phyloP scores from a whole-genome alignment of 257 asterid species.

The Fraxinus americana region DNA sequence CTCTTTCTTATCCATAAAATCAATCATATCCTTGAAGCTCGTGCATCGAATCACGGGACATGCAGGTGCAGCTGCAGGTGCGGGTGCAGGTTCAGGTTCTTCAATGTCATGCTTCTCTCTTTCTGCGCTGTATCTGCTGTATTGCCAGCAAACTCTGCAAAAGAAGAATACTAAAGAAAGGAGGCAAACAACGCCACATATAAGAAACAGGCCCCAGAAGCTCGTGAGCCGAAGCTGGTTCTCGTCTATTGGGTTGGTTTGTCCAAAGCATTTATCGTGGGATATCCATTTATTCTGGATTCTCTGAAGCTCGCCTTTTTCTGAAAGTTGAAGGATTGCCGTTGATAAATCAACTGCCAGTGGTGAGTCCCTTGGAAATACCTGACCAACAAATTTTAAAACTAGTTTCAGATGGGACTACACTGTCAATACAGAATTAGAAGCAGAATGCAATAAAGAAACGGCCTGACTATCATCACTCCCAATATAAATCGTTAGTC shows the following conservation, averaged over 20 bases:
- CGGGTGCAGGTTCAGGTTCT: conserved; percentile 17
- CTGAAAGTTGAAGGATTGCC: conserved; percentile 84
- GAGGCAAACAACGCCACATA: conserved; percentile 69
- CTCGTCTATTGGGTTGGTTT: conserved; percentile 45
- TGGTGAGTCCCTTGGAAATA: conserved; percentile 82
- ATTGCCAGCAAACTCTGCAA: conserved; percentile 65
- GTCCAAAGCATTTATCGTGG: conserved; percentile 46
- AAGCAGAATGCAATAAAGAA: no score
- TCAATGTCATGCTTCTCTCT: conserved; percentile 33
- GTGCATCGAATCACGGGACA: conserved; percentile 35
- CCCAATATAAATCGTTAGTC: no score
- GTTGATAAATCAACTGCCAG: conserved; percentile 75
- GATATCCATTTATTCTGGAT: conserved; percentile 83
- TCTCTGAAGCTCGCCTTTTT: conserved; percentile 86
- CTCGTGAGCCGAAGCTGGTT: conserved; percentile 72
- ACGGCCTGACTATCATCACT: neutral
- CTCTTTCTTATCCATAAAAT: conserved; percentile 75
- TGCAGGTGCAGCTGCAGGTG: conserved; percentile 20
- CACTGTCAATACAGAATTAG: neutral
- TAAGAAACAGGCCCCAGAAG: conserved; percentile 92
- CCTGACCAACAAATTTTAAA: conserved; percentile 40
- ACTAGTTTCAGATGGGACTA: neutral
- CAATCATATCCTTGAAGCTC: conserved; percentile 64
- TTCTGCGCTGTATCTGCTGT: conserved; percentile 47
- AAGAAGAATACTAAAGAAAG: conserved; percentile 50